These are phyloP conservation scores for Chrysochromulina parva DNA, from an alignment of 78 protist species.

Conservation along the genomic window DNA sequence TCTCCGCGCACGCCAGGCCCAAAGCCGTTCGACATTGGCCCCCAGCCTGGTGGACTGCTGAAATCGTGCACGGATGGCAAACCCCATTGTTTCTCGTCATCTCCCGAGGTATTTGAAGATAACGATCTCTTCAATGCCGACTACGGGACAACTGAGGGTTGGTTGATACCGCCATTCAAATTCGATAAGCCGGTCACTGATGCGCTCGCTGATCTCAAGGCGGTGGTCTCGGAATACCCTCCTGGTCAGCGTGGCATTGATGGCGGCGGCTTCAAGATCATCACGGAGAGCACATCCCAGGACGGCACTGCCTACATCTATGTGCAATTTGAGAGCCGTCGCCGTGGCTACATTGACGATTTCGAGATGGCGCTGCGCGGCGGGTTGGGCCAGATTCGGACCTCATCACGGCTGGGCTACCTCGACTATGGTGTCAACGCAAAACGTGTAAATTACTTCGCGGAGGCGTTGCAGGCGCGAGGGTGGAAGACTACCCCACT, in stretches of 20 bases:
- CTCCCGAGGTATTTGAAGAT: not conserved
- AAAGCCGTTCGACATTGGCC: not conserved
- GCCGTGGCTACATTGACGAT: constrained; percentile 3
- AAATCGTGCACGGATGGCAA: not conserved
- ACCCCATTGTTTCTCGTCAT: not conserved
- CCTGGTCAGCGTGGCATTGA: constrained; percentile 1
- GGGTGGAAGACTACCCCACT: too few relatives aligned
- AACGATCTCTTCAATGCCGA: not conserved
- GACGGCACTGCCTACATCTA: not conserved
- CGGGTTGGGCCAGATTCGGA: not conserved
- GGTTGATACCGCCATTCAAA: not conserved
- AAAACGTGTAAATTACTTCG: too few relatives aligned
- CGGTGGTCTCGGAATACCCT: not conserved
- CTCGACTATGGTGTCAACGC: constrained; percentile 12
- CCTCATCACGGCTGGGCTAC: not conserved
- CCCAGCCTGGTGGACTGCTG: not conserved
- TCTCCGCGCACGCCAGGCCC: not conserved
- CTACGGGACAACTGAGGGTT: not conserved
- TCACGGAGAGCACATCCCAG: not conserved
- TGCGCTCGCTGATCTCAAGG: not conserved
- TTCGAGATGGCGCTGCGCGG: not conserved
- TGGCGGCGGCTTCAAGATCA: not conserved
- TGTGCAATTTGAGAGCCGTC: not conserved
- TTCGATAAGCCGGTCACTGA: not conserved
- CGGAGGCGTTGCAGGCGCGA: too few relatives aligned